Evolutionary conservation across 257 asterid species (phyloP).

Genomic region (Solanum tacnaense): DNA sequence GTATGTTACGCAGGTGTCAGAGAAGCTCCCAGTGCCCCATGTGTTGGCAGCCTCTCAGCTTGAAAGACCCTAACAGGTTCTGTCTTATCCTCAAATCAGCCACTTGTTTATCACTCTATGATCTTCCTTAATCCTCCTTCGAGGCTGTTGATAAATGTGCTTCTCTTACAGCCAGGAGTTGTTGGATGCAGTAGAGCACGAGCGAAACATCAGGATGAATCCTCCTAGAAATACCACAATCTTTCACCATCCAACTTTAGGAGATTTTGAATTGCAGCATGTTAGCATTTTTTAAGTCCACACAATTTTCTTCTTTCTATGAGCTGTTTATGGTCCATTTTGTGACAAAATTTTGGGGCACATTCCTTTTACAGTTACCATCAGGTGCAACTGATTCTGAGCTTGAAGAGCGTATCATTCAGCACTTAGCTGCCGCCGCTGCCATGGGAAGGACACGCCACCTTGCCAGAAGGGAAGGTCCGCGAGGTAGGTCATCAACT

Average conservation of each 20-base stretch:
- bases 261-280: slow-evolving; percentile 93
- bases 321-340: neutral
- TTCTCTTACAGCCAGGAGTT: slow-evolving; percentile 69
- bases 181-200: slow-evolving; percentile 87
- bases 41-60: slow-evolving; percentile 81
- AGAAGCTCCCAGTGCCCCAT: slow-evolving; percentile 94
- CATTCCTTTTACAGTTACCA: slow-evolving; percentile 45
- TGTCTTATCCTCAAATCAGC: neutral
- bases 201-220: slow-evolving; percentile 65
- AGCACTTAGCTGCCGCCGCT: slow-evolving; percentile 89
- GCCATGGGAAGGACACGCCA: slow-evolving; percentile 92
- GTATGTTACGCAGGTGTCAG: slow-evolving; percentile 55
- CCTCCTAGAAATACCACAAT: slow-evolving; percentile 78
- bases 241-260: slow-evolving; percentile 92
- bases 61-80: slow-evolving; percentile 86
- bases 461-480: slow-evolving; percentile 72
- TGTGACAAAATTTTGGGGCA: neutral
- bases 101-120: neutral
- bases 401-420: slow-evolving; percentile 82
- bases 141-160: neutral
- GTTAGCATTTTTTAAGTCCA: slow-evolving; percentile 23
- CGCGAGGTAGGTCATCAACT: slow-evolving; percentile 57
- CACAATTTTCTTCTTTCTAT: neutral
- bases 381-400: slow-evolving; percentile 75
- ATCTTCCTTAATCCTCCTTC: neutral